These are phyloP conservation scores for Arthrobotrys conoides DNA, from an alignment of 2,329 filamentous ascomycete species.

Conservation along the genomic window DNA sequence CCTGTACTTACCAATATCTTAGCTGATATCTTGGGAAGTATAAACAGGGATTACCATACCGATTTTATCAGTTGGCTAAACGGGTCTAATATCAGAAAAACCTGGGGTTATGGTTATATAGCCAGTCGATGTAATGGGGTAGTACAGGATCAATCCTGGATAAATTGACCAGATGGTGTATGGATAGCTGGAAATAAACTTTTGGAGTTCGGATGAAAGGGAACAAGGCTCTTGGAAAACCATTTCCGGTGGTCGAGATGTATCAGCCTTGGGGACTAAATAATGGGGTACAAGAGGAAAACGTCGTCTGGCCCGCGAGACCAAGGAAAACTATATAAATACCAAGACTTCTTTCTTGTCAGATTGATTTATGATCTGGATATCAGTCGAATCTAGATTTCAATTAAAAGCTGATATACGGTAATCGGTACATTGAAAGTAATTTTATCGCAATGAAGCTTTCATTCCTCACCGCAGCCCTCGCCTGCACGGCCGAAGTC, in stretches of 20 bases:
- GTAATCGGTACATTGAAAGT: no score
- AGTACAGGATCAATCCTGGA: background rate
- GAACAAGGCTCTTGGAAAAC: background rate
- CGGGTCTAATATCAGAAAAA: constrained; percentile 20
- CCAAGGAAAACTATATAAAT: background rate
- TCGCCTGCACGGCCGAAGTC: constrained; percentile 40
- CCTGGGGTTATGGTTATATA: background rate
- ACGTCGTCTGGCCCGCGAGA: no score
- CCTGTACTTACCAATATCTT: no score
- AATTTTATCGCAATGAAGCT: constrained; percentile 33
- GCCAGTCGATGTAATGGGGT: background rate
- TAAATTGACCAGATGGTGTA: background rate
- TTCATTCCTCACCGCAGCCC: constrained; percentile 34
- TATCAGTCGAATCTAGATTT: background rate
- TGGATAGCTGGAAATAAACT: no score
- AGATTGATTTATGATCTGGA: background rate
- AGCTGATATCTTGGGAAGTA: no score
- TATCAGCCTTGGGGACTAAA: background rate
- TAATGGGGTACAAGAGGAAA: no score
- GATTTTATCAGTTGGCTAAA: constrained; percentile 37
- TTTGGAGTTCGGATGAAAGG: constrained; percentile 16
- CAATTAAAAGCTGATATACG: background rate
- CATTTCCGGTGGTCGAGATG: background rate
- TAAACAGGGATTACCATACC: background rate
- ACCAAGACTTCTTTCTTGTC: no score